Conservation (phyloP, 2,329 filamentous ascomycete species). For the Seiridium unicorne region DNA sequence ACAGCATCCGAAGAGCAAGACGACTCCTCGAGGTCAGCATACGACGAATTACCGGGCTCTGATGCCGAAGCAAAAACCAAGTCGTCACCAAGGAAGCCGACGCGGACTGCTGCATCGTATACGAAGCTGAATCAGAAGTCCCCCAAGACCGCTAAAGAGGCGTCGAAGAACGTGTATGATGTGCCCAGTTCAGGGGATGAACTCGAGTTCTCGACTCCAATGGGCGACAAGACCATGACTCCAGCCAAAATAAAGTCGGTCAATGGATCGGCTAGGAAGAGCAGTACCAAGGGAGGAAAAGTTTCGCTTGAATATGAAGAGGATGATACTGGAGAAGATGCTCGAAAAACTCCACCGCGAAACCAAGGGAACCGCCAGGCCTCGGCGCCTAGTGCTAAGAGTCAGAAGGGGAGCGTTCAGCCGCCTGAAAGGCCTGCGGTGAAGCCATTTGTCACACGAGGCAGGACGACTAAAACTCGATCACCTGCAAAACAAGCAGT, state of each 20-base stretch:
- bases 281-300: neutral
- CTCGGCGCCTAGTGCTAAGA: neutral
- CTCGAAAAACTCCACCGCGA: constrained; percentile 11
- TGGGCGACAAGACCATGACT: constrained; percentile 7
- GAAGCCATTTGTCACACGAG: constrained; percentile 13
- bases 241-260: constrained; percentile 10
- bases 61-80: neutral
- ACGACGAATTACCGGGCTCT: neutral
- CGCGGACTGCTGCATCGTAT: constrained; percentile 15
- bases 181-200: constrained; percentile 28
- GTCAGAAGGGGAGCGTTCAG: neutral
- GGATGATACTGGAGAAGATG: neutral
- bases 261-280: constrained; percentile 3
- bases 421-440: constrained; percentile 1
- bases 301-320: neutral
- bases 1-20: neutral
- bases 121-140: constrained; percentile 20
- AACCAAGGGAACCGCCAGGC: neutral
- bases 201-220: constrained; percentile 4
- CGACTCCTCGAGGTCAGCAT: neutral
- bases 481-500: constrained; percentile 13
- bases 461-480: constrained; percentile 9
- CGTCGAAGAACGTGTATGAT: constrained; percentile 21
- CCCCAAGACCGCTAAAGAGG: constrained; percentile 5
- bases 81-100: neutral